Conservation (phyloP, 2,329 filamentous ascomycete genomes). For the Tolypocladium endophyticum region DNA sequence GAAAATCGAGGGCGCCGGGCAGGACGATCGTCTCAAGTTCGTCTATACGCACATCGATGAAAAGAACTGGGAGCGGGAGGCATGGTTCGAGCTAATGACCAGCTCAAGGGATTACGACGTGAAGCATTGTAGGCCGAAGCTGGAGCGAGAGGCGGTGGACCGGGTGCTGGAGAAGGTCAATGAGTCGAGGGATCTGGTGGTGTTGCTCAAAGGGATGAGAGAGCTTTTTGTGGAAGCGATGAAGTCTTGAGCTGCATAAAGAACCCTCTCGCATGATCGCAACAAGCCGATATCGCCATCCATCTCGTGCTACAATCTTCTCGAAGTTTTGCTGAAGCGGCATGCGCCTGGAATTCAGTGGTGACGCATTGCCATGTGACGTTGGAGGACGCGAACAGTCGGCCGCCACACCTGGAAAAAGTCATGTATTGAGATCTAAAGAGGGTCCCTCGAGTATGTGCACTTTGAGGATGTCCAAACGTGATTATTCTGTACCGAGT, state of each 20-base stretch:
- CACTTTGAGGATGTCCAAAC: not conserved
- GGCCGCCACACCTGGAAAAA: not conserved
- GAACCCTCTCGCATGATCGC: not conserved
- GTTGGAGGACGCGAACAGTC: not conserved
- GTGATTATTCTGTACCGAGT: not conserved
- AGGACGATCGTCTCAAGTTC: slow-evolving; percentile 79
- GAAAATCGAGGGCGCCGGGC: slow-evolving; percentile 78
- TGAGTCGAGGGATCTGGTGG: slow-evolving; percentile 63
- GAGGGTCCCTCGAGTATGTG: not conserved
- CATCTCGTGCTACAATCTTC: not conserved
- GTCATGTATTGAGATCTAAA: not conserved
- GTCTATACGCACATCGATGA: slow-evolving; percentile 81
- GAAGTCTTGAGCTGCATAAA: slow-evolving; percentile 30
- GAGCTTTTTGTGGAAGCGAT: slow-evolving; percentile 63
- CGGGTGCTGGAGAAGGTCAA: slow-evolving; percentile 70
- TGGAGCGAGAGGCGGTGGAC: slow-evolving; percentile 70
- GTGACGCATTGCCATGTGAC: not conserved
- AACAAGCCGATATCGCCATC: no score
- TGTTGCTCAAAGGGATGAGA: slow-evolving; percentile 72
- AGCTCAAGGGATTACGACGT: slow-evolving; percentile 77
- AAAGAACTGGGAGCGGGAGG: slow-evolving; percentile 77
- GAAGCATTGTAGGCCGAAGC: slow-evolving; percentile 67
- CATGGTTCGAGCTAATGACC: slow-evolving; percentile 86
- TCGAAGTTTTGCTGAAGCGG: not conserved
- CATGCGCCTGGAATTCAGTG: not conserved